Evolutionary conservation across 1,284 basidiomycete genomes (phyloP), one percentile per base, ranked within the genome.

Genomic region (Trichosporon asahii): DNA sequence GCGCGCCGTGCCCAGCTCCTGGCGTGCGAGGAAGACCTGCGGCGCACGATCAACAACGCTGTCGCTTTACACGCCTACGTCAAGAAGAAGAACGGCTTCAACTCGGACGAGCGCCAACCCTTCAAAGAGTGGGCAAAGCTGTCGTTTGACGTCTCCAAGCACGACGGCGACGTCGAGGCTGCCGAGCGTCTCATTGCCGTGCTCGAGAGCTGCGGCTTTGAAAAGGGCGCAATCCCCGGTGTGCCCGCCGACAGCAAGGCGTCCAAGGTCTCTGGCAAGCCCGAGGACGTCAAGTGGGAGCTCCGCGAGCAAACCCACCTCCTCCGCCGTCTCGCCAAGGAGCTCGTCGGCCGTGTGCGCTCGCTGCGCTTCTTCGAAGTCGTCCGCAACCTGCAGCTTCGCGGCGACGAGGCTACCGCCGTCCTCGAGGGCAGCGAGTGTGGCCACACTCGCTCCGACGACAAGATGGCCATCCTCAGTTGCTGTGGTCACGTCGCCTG

Each of bases 401-500:
- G 92, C 75, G 86, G 88, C 87, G 65, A 83, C 78, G 49, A 89
- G 88, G 79, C 77, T 5, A 66, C 53, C 35, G 70, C 68, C 0
- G 74, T 76, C 9, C 70, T 77, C 4, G 75, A 76, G 55, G 68
- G 70, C 8, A 79, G 78, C 11, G 75, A 69, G 57, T 79, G 80
- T 65, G 70, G 69, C 27, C 78, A 84, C 87, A 63, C 83, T 84
- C 74, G 83, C 89, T 86, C 89, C 1, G 85, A 90, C 71, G 84
- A 87, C 12, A 90, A 93, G 67, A 88, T 93, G 74, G 90, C 92
- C 11, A 90, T 96, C 2, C 86, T 95, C 27, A 95, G 93, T 2
- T 94, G 92, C 31, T 97, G 94, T 76, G 94, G 94, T 7, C 94
- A 97, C 79, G 89, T 88, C 76, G 92, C 94, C 3, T 95, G 93